phyloP scores from a whole-genome alignment of 202 grass and related monocot species.

The Sporobolus alterniflorus region DNA sequence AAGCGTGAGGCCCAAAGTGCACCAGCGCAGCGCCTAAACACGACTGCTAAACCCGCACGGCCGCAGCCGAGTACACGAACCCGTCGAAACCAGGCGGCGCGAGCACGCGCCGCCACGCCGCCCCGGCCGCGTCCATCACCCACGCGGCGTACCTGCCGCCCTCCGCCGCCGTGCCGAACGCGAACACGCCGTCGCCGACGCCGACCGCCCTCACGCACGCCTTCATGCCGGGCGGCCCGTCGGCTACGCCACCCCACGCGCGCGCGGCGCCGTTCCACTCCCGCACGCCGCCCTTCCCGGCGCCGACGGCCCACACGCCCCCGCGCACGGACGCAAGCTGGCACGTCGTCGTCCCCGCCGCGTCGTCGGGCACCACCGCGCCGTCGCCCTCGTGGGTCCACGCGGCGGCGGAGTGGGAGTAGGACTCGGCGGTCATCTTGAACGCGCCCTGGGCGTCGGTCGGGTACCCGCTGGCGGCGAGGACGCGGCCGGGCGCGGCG shows the following conservation, averaged over 20 bases:
- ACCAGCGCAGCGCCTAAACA: not conserved
- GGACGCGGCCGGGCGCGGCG: slow-evolving; percentile 9
- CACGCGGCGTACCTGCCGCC: slow-evolving; percentile 11
- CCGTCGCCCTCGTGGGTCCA: slow-evolving; percentile 21
- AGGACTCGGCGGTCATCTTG: slow-evolving; percentile 52
- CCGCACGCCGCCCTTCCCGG: slow-evolving; percentile 41
- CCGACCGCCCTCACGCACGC: slow-evolving; percentile 32
- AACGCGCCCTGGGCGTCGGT: slow-evolving; percentile 73
- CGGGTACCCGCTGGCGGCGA: slow-evolving; percentile 66
- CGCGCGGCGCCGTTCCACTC: slow-evolving; percentile 17
- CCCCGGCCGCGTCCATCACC: slow-evolving; percentile 27
- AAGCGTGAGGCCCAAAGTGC: not conserved
- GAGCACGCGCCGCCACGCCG: slow-evolving; percentile 28
- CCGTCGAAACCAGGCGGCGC: slow-evolving; percentile 31
- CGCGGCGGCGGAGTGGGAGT: not conserved
- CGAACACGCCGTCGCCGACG: slow-evolving; percentile 30
- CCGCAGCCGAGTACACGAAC: slow-evolving; percentile 37
- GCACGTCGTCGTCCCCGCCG: not conserved
- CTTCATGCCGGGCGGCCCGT: slow-evolving; percentile 40
- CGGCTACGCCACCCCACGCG: slow-evolving; percentile 32
- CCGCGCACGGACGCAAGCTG: slow-evolving; percentile 38
- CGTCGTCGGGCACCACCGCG: not conserved
- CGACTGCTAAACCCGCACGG: slow-evolving; percentile 6
- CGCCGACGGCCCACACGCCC: slow-evolving; percentile 34
- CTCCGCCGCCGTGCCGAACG: slow-evolving; percentile 8